Evolutionary conservation across 768 basidiomycete genomes (phyloP), one percentile per base, ranked within the genome.

Genomic region (Tylopilus intermedius): DNA sequence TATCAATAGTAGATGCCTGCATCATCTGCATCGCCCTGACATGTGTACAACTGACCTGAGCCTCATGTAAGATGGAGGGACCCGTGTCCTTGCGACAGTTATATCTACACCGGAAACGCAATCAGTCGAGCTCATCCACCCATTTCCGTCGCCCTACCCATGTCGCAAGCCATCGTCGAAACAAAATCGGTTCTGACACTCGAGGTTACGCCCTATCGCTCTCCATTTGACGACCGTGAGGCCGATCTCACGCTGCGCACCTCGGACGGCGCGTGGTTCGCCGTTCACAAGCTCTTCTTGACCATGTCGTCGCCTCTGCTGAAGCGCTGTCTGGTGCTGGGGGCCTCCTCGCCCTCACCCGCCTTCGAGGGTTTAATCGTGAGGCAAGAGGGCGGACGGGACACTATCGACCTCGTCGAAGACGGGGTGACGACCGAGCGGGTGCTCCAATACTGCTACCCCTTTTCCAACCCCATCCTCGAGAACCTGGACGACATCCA

Each of bases 171-270:
- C 47, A 30, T 65, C 43, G 56, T 48, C 24, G 53, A 50, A 11
- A 50, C 47, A 44, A 66, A 65, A 56, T 51, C 68, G n/a, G 55
- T 64, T 40, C 59, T 70, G 45, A 61, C 67, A 0, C 58, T 70
- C 41, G 64, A 68, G 51, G 55, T 63, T 50, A 35, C 57, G 3
- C 58, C 64, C 0, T 66, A 54, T 51, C 54, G 59, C 22, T 58
- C 78, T 53, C 65, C 68, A 27, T 74, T 78, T 67, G 63, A 76
- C 56, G 68, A 71, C 43, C 61, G 46, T 22, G 69, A 73, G 24
- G 74, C 73, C 8, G 76, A 79, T 55, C 59, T 77, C 50, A 66
- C 75, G 42, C 63, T 80, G 33, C 70, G 71, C 35, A 72, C 76
- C 8, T 59, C 66, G 2, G 77, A 80, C 50, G 71, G 68, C 8